A percentile compares a stretch with the other conserved stretches of the same genome.
Evolutionary conservation across 257 asterid species (phyloP).

Genomic region (Forsythia suspensa): DNA sequence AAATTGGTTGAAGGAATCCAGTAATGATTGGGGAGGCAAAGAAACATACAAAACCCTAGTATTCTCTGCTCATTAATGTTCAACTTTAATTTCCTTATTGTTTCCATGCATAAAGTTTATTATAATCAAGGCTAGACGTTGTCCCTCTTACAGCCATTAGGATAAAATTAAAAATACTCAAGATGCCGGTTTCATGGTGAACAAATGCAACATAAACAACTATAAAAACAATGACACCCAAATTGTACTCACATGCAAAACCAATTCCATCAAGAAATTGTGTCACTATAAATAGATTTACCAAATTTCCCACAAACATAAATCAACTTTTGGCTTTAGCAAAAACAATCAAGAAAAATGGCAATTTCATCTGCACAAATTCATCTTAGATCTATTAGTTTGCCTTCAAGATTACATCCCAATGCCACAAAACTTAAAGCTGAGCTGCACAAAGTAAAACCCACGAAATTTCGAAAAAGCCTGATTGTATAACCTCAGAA

Average conservation of each 20-base stretch:
- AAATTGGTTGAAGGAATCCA: constrained; percentile 31
- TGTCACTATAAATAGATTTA: constrained; percentile 38
- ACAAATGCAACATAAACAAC: constrained; percentile 34
- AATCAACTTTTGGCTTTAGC: background rate
- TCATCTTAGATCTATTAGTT: constrained; percentile 68
- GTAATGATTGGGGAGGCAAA: constrained; percentile 43
- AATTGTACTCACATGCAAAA: constrained; percentile 44
- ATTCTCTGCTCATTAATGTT: constrained; percentile 16
- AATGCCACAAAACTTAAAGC: constrained; percentile 45
- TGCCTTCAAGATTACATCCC: constrained; percentile 70
- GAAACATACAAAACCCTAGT: constrained; percentile 25
- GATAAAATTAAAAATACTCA: background rate
- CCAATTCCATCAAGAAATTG: background rate
- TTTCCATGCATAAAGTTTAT: constrained; percentile 5
- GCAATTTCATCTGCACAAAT: constrained; percentile 38
- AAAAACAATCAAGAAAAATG: constrained; percentile 32
- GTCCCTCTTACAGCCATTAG: constrained; percentile 30
- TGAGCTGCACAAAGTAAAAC: constrained; percentile 43
- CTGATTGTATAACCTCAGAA: constrained; percentile 27
- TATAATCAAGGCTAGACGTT: constrained; percentile 12
- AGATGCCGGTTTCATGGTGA: constrained; percentile 40
- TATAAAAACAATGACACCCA: constrained; percentile 30
- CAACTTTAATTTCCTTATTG: background rate
- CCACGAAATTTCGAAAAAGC: constrained; percentile 21
- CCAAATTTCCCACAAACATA: constrained; percentile 19